Percentiles rank a stretch among this genome's conserved stretches.
These are phyloP conservation scores for Aspergillus proliferans DNA, from an alignment of 2,329 filamentous ascomycete genomes.

Conservation along the genomic window DNA sequence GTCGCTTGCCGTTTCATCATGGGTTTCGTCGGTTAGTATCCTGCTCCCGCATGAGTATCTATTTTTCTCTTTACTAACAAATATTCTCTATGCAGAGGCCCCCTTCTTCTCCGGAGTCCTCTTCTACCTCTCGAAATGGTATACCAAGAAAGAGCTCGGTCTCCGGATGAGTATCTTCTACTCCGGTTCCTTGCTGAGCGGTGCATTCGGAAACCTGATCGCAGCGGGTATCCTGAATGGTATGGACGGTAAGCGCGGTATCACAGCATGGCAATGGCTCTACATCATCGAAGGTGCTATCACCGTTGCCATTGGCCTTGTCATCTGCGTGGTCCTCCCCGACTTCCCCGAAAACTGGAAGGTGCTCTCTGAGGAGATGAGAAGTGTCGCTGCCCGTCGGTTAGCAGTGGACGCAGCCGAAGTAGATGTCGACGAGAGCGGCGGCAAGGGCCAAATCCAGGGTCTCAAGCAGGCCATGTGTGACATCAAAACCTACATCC, in stretches of 20 bases:
- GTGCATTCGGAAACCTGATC: constrained; percentile 49
- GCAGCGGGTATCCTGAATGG: constrained; percentile 46
- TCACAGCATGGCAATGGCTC: constrained; percentile 38
- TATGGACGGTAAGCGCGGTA: constrained; percentile 27
- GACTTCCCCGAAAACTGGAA: constrained; percentile 45
- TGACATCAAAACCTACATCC: constrained; percentile 46
- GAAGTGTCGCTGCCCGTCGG: constrained; percentile 41
- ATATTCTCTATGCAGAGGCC: constrained; percentile 27
- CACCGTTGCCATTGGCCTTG: constrained; percentile 28
- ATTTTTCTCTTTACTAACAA: neutral
- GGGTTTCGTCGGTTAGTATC: constrained; percentile 32
- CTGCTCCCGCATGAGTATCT: neutral
- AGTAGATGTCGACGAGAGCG: constrained; percentile 43
- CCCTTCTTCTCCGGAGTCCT: constrained; percentile 43
- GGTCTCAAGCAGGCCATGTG: constrained; percentile 48
- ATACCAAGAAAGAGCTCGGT: constrained; percentile 48
- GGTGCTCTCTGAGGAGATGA: constrained; percentile 38
- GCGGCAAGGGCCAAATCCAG: constrained; percentile 41
- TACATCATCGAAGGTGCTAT: constrained; percentile 37
- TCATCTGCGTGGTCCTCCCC: constrained; percentile 31
- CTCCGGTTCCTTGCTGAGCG: constrained; percentile 44
- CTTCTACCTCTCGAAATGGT: constrained; percentile 48
- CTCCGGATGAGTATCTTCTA: constrained; percentile 49
- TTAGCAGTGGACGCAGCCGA: constrained; percentile 47
- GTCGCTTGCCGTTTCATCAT: constrained; percentile 35